Percentiles rank a stretch among this genome's conserved stretches.
These are phyloP conservation scores for Thamnidium elegans DNA, from an alignment of 192 early-diverging fungal species.

Conservation along the genomic window DNA sequence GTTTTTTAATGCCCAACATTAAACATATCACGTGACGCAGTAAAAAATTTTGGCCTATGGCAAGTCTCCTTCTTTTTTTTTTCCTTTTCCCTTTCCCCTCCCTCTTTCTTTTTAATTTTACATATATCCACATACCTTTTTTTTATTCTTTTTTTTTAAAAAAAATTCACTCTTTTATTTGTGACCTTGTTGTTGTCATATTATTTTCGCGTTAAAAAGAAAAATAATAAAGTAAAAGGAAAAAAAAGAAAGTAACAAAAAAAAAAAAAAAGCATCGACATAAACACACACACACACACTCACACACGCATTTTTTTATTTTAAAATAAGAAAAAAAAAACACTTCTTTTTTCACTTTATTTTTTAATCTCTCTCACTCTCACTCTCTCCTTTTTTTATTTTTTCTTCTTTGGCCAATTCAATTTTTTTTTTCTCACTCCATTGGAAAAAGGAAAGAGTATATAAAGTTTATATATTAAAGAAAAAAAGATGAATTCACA, in stretches of 20 bases:
- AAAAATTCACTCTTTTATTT: background rate
- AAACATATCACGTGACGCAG: too few species aligned
- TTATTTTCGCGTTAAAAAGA: conserved; percentile 8
- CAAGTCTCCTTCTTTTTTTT: background rate
- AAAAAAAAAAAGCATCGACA: background rate
- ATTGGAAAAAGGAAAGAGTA: background rate
- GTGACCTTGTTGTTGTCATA: conserved; percentile 2
- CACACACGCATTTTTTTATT: too few species aligned
- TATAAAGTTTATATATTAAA: background rate
- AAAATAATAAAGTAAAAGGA: background rate
- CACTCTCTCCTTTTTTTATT: background rate
- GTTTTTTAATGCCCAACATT: too few species aligned
- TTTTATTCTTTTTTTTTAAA: conserved; percentile 1
- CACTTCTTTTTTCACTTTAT: background rate
- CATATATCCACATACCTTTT: background rate
- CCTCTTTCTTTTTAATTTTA: background rate
- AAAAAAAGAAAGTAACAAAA: background rate
- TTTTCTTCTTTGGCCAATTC: background rate
- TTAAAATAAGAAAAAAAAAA: background rate
- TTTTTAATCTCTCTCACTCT: background rate
- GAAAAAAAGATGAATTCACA: background rate
- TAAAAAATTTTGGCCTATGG: too few species aligned
- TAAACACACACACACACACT: too few species aligned
- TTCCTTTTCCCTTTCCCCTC: background rate
- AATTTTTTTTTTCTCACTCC: background rate